phyloP scores from a whole-genome alignment of 1,284 basidiomycete genomes.

The Rhodotorula mucilaginosa region DNA sequence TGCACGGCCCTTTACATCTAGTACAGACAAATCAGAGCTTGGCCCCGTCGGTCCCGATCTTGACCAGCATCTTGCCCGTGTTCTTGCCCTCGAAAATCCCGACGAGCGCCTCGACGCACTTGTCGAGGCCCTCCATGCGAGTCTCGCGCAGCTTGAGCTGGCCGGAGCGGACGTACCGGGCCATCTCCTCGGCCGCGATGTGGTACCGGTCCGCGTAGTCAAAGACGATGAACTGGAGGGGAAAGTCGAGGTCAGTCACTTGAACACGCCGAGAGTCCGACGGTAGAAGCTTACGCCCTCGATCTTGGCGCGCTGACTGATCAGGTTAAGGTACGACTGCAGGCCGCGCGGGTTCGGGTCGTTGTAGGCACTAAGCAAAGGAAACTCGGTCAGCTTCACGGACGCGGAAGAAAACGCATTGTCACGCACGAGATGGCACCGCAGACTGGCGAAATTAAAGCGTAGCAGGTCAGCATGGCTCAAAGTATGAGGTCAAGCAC shows the following conservation, averaged over 20 bases:
- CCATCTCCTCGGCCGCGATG: conserved; percentile 53
- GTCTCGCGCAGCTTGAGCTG: conserved; percentile 72
- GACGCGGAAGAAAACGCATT: neutral
- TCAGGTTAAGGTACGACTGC: conserved; percentile 57
- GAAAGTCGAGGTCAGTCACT: neutral
- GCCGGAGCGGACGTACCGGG: conserved; percentile 60
- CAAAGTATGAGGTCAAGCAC: neutral
- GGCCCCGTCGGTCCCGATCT: conserved; percentile 18
- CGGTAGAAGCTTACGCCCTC: conserved; percentile 55
- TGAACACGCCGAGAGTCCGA: too few relatives aligned
- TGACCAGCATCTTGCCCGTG: conserved; percentile 42
- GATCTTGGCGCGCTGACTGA: conserved; percentile 70
- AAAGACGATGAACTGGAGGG: conserved; percentile 61
- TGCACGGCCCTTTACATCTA: too few relatives aligned
- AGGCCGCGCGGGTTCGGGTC: conserved; percentile 47
- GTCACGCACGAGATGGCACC: conserved; percentile 61
- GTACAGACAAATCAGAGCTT: conserved; percentile 20
- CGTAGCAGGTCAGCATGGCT: neutral
- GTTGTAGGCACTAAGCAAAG: conserved; percentile 41
- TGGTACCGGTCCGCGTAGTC: conserved; percentile 57
- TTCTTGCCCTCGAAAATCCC: conserved; percentile 40
- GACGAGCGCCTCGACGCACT: conserved; percentile 32
- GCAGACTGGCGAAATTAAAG: conserved; percentile 50
- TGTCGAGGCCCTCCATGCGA: conserved; percentile 30
- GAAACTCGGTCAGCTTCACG: neutral